Conservation (phyloP, 208 protist species). For the Crithidia thermophila region DNA sequence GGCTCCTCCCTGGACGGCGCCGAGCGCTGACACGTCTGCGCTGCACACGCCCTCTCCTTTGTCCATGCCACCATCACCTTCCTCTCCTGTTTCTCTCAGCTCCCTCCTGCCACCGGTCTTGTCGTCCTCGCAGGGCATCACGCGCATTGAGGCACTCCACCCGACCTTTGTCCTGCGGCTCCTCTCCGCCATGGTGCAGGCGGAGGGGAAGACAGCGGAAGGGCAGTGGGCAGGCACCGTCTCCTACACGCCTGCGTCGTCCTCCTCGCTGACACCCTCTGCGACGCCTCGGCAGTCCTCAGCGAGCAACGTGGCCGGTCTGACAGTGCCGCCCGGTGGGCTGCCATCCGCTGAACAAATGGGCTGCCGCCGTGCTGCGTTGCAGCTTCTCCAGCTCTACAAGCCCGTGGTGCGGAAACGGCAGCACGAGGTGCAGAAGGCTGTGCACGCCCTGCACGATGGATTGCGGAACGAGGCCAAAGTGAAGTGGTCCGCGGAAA, state of each 20-base stretch:
- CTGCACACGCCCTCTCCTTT: not conserved
- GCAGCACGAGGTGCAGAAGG: not conserved
- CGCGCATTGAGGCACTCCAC: constrained; percentile 23
- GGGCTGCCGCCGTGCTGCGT: constrained; percentile 4
- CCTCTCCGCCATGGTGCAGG: constrained; percentile 19
- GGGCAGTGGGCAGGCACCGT: too few species aligned
- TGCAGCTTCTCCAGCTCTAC: constrained; percentile 20
- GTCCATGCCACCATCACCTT: not conserved
- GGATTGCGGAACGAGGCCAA: not conserved
- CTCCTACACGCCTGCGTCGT: not conserved
- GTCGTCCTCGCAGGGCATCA: not conserved
- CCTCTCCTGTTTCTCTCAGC: not conserved
- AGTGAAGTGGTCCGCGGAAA: too few species aligned
- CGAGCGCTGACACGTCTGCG: too few species aligned
- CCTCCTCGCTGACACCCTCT: not conserved
- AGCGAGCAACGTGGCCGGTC: too few species aligned
- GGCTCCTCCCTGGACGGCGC: constrained; percentile 8
- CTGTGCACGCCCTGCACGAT: constrained; percentile 3
- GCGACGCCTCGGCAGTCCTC: too few species aligned
- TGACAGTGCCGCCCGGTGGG: not conserved
- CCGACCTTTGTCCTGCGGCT: constrained; percentile 17
- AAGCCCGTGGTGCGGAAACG: not conserved
- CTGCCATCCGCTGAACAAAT: not conserved
- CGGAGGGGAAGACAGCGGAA: not conserved
- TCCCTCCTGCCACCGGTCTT: constrained; percentile 20